Evolutionary conservation across 2,329 filamentous ascomycete genomes (phyloP), one percentile per base, ranked within the genome.

Genomic region (Colletotrichum orbiculare): DNA sequence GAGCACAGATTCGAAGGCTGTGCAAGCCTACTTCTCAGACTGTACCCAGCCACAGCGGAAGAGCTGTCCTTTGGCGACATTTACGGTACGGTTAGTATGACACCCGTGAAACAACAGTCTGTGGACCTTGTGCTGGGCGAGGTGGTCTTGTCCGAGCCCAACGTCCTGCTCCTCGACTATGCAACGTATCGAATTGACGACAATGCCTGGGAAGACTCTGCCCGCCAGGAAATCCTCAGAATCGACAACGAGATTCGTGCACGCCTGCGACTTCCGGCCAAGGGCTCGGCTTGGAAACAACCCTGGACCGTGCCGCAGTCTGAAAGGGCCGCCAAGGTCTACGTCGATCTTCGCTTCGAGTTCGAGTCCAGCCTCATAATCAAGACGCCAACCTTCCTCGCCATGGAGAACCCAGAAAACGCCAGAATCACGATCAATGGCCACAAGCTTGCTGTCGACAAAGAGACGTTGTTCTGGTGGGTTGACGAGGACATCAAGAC

Each of bases 141-240:
- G 11, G 67, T 59, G 13, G 34, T 55, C 0, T 64, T 76, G 7
- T 71, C 72, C 0, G 74, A 75, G 50, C 71, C 69, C 1, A 76
- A 76, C 42, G 74, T 75, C 11, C 60, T 76, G 4, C 65, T 75
- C 11, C 69, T 76, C 3, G 74, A 76, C 59, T 73, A 71, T 43
- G 74, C 73, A 2, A 56, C 64, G 11, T 74, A 71, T 61, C 69
- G 69, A 42, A 57, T 75, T 8, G 61, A 69, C 45, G 64, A 66
- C 25, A 63, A 57, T 9, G 46, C 54, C 7, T 74, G 71, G 71
- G 69, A 69, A 8, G 37, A 54, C 8, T 47, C 60, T 1, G 64
- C 60, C 2, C 53, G 52, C 7, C 58, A 63, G 11, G 74, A 76
- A 49, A 68, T 75, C 33, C 70, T 74, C 6, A 67, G 66, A 35